Base-by-base conservation (phyloP, 2,329 filamentous ascomycete species). In the Fusarium poae region DNA sequence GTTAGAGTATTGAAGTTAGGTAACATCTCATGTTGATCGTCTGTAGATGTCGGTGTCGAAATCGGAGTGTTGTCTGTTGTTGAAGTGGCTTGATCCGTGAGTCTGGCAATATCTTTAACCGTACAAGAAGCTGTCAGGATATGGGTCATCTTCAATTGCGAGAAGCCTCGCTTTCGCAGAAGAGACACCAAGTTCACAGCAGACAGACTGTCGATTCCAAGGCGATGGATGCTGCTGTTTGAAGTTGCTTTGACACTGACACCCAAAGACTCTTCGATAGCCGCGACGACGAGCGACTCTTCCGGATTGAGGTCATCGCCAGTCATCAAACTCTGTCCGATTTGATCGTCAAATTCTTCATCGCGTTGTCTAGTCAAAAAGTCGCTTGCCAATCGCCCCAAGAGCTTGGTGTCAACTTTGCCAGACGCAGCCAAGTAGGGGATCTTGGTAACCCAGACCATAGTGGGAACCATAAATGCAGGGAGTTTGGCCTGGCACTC, bases 361-460 rank as follows among this genome's bases (percentile, higher is more conserved):
- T 16, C 37, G 2, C 12, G 44, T 16, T 57, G 48, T 9, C 10
- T 43, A 1, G 21, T 8, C 2, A 67, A 3, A 13, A 60, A 58
- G 12, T 67, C 58, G 1, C 29, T 49, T 6, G 52, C 65, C 23
- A 67, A 15, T n/a, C 46, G 46, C 1, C 27, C 23, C 8, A 62
- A 12, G 1, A 62, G 29, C 34, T 67, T 67, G 3, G 58, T 67
- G 12, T 67, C 59, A 1, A 68, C 59, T 3, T 67, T 67, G 1
- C 65, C 65, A 9, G 65, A 67, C 1, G 64, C 65, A 6, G 49
- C 30, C 6, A 67, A 37, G 34, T 68, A 65, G 1, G 65, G 64
- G 5, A 67, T 67, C 35, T 30, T 60, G 1, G 65, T 44, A 5
- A 60, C 52, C 52, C 64, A 67, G 2, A 44, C 32, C 15, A 68